These are phyloP conservation scores for Agrocybe pediades DNA, from an alignment of 768 basidiomycete genomes.

Conservation along the genomic window DNA sequence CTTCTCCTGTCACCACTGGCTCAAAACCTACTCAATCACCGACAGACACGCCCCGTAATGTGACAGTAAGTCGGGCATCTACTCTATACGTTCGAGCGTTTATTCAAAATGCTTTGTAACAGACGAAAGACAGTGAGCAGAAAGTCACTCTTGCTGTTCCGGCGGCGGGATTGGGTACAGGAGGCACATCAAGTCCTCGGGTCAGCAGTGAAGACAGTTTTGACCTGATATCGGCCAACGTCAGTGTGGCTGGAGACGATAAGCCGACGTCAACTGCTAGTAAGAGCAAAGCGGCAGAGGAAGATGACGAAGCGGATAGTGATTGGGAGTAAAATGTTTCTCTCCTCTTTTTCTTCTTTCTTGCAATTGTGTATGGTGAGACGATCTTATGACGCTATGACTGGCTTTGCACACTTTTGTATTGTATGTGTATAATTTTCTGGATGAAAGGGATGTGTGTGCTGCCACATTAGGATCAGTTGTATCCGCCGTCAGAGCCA, in stretches of 20 bases:
- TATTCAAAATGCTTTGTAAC: slow-evolving; percentile 1
- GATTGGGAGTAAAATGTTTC: slow-evolving; percentile 79
- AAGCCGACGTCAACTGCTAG: no score
- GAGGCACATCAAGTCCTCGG: slow-evolving; percentile 44
- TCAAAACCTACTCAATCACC: slow-evolving; percentile 11
- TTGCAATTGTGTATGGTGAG: not conserved
- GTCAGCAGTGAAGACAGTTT: slow-evolving; percentile 69
- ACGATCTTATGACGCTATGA: not conserved
- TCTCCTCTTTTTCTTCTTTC: not conserved
- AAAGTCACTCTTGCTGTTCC: slow-evolving; percentile 21
- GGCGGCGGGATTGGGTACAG: slow-evolving; percentile 34
- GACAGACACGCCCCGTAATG: not conserved
- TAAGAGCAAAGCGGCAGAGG: slow-evolving; percentile 25
- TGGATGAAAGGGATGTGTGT: no score
- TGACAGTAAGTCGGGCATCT: slow-evolving; percentile 14
- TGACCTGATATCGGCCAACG: slow-evolving; percentile 63
- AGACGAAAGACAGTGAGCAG: slow-evolving; percentile 12
- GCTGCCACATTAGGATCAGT: no score
- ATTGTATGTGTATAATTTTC: not conserved
- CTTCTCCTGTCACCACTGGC: slow-evolving; percentile 7
- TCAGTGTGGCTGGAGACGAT: slow-evolving; percentile 43
- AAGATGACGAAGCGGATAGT: slow-evolving; percentile 52
- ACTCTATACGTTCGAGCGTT: no score
- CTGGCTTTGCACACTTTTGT: not conserved
- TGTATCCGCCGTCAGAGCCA: no score